phyloP scores from a whole-genome alignment of 345 rosid genomes.

The Eutrema yunnanense region DNA sequence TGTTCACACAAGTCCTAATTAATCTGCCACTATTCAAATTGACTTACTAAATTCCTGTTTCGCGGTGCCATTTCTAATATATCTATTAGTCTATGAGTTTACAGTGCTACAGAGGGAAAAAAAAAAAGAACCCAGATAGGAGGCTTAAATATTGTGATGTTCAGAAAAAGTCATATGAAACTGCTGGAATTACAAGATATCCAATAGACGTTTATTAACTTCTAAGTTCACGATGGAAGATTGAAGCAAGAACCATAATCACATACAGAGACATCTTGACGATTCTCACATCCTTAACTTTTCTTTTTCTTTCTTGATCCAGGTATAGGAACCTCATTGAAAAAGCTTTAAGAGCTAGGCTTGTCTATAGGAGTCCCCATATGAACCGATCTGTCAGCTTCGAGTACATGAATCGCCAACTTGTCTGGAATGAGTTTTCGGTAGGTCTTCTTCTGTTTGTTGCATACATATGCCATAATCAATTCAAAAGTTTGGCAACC shows the following conservation, averaged over 20 bases:
- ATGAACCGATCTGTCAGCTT: slow-evolving; percentile 98
- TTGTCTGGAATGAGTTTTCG: slow-evolving; percentile 99
- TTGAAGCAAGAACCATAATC: neutral
- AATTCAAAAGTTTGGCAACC: neutral
- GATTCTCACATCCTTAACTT: neutral
- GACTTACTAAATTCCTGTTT: neutral
- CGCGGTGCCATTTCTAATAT: neutral
- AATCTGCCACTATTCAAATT: neutral
- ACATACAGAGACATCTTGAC: neutral
- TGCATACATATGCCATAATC: neutral
- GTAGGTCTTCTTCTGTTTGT: slow-evolving; percentile 39
- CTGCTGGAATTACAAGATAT: neutral
- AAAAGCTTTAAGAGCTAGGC: slow-evolving; percentile 85
- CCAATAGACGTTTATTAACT: neutral
- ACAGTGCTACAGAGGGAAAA: neutral
- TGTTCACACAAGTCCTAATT: neutral
- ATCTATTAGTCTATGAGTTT: neutral
- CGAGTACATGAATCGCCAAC: slow-evolving; percentile 96
- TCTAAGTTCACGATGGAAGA: neutral
- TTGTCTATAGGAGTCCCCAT: slow-evolving; percentile 81
- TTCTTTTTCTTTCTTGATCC: slow-evolving; percentile 24
- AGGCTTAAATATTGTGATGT: neutral
- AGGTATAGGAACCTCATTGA: slow-evolving; percentile 93
- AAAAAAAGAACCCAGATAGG: neutral
- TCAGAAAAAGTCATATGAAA: neutral